Conservation (phyloP, 1,139 yeast genomes). For the Pichia sp. region DNA sequence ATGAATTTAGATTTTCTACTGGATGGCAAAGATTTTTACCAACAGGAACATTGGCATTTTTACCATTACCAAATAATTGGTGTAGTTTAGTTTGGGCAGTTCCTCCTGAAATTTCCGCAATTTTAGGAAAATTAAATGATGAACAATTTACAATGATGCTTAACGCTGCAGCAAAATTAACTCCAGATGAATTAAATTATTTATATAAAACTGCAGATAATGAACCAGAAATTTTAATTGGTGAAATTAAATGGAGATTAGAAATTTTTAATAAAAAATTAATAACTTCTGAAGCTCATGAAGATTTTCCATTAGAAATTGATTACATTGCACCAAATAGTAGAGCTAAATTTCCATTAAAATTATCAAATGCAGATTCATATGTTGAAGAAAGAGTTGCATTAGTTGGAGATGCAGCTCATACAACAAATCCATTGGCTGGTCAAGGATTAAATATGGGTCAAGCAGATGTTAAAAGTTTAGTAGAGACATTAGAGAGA, state of each 20-base stretch:
- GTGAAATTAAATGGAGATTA: constrained; percentile 72
- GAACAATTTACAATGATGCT: constrained; percentile 63
- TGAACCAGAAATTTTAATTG: constrained; percentile 44
- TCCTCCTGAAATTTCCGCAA: constrained; percentile 66
- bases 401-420: constrained; percentile 96
- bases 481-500: constrained; percentile 61
- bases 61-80: constrained; percentile 80
- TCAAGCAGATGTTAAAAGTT: constrained; percentile 80
- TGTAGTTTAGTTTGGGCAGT: constrained; percentile 94
- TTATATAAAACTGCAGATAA: constrained; percentile 53
- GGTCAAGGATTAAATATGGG: constrained; percentile 99
- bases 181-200: constrained; percentile 71
- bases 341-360: constrained; percentile 85
- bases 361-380: constrained; percentile 84
- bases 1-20: constrained; percentile 53
- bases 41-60: constrained; percentile 87
- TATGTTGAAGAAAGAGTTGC: constrained; percentile 84
- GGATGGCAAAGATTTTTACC: constrained; percentile 95
- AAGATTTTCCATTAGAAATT: constrained; percentile 62
- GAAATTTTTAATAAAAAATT: constrained; percentile 37
- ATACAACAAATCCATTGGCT: constrained; percentile 93
- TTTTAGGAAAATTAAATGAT: constrained; percentile 52
- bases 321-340: constrained; percentile 53
- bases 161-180: constrained; percentile 80
- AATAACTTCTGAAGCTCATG: constrained; percentile 41